These are phyloP conservation scores for Colletotrichum sp. DNA, from an alignment of 2,329 filamentous ascomycete species.

Conservation along the genomic window DNA sequence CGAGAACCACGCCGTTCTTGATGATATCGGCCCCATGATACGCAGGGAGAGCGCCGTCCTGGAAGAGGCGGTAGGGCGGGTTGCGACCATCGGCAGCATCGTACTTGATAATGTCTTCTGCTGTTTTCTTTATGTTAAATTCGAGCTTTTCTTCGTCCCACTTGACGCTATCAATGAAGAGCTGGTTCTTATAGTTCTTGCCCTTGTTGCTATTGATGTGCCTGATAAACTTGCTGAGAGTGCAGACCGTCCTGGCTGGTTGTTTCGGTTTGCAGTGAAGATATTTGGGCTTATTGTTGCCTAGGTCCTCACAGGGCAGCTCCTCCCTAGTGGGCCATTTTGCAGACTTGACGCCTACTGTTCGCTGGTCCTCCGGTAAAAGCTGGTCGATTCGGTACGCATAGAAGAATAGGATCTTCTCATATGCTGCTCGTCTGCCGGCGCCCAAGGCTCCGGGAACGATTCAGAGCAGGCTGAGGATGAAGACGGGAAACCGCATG, in stretches of 20 bases:
- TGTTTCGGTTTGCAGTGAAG: background rate
- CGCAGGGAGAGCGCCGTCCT: background rate
- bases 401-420: background rate
- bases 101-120: background rate
- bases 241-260: background rate
- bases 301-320: background rate
- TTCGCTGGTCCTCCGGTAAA: background rate
- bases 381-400: background rate
- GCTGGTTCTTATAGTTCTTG: constrained; percentile 3
- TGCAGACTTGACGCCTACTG: background rate
- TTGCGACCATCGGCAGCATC: background rate
- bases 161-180: background rate
- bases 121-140: constrained; percentile 1
- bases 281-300: background rate
- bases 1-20: background rate
- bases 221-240: background rate
- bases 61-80: background rate
- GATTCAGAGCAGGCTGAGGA: background rate
- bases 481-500: background rate
- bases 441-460: background rate
- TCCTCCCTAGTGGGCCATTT: background rate
- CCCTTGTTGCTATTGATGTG: constrained; percentile 3
- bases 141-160: constrained; percentile 5
- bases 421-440: background rate
- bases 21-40: background rate